Conservation (phyloP, 805 yeast species). For the Wickerhamiella vanderwaltii region DNA sequence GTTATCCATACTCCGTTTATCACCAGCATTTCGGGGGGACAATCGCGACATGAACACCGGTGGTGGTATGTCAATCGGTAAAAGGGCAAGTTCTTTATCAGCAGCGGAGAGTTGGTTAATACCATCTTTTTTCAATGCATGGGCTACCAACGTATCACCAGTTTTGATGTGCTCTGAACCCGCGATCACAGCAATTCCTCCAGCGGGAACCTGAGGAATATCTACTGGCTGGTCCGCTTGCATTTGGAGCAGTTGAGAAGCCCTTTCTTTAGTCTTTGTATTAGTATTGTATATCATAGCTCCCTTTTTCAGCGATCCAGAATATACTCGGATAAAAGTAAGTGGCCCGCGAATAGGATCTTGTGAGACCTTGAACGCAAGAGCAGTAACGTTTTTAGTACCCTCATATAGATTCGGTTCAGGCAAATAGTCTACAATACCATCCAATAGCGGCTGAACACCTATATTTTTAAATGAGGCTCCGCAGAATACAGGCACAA, state of each 20-base stretch:
- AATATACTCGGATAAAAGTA: slow-evolving; percentile 79
- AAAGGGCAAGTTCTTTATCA: slow-evolving; percentile 38
- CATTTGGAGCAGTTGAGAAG: slow-evolving; percentile 64
- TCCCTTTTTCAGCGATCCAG: slow-evolving; percentile 59
- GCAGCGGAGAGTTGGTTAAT: slow-evolving; percentile 35
- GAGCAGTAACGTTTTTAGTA: slow-evolving; percentile 52
- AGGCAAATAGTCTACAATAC: slow-evolving; percentile 65
- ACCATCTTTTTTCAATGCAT: slow-evolving; percentile 41
- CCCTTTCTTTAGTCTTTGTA: slow-evolving; percentile 51
- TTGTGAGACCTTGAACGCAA: slow-evolving; percentile 84
- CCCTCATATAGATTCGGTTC: slow-evolving; percentile 51
- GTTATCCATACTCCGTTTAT: slow-evolving; percentile 56
- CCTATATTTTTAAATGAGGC: slow-evolving; percentile 88
- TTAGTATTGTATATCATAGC: slow-evolving; percentile 54
- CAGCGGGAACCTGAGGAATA: slow-evolving; percentile 49
- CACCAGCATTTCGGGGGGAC: slow-evolving; percentile 77
- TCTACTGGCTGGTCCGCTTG: slow-evolving; percentile 80
- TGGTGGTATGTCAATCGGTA: slow-evolving; percentile 79
- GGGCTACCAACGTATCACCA: slow-evolving; percentile 78
- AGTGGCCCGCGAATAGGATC: slow-evolving; percentile 69
- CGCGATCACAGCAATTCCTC: slow-evolving; percentile 84
- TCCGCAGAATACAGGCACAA: slow-evolving; percentile 82
- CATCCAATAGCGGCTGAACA: slow-evolving; percentile 86
- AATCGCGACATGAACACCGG: slow-evolving; percentile 81
- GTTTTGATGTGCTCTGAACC: slow-evolving; percentile 64